Percentiles rank a stretch among this genome's conserved stretches.
Conservation (phyloP, 345 rosid species). For the Euphorbia peplus region DNA sequence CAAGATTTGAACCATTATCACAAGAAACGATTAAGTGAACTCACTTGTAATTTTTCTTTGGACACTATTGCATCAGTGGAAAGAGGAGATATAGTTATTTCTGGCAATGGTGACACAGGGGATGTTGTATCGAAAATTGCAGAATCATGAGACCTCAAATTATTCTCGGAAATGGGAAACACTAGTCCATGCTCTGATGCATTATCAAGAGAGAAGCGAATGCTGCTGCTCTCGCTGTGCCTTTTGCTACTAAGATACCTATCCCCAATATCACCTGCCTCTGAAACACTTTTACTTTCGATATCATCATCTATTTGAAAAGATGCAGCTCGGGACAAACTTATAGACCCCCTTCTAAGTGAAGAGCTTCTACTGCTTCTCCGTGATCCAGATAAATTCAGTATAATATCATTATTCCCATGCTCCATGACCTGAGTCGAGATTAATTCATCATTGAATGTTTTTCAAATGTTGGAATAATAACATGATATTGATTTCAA, state of each 20-base stretch:
- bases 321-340: conserved; percentile 34
- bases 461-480: background rate
- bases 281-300: conserved; percentile 65
- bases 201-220: conserved; percentile 39
- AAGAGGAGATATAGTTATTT: conserved; percentile 43
- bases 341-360: conserved; percentile 42
- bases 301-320: conserved; percentile 38
- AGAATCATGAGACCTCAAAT: conserved; percentile 28
- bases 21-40: conserved; percentile 4
- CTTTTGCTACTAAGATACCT: conserved; percentile 56
- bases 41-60: conserved; percentile 32
- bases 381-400: conserved; percentile 30
- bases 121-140: conserved; percentile 26
- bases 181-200: conserved; percentile 36
- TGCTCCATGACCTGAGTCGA: conserved; percentile 45
- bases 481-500: background rate
- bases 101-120: conserved; percentile 35
- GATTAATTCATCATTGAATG: conserved; percentile 7
- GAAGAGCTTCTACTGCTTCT: conserved; percentile 51
- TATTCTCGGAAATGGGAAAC: conserved; percentile 27
- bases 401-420: conserved; percentile 17
- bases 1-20: background rate
- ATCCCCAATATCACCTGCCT: conserved; percentile 91
- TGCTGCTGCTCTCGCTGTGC: conserved; percentile 41
- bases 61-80: conserved; percentile 43